A percentile compares a stretch with the other conserved stretches of the same genome.
These are phyloP conservation scores for Monoraphidium neglectum DNA, from an alignment of 139 green algal species.

Conservation along the genomic window DNA sequence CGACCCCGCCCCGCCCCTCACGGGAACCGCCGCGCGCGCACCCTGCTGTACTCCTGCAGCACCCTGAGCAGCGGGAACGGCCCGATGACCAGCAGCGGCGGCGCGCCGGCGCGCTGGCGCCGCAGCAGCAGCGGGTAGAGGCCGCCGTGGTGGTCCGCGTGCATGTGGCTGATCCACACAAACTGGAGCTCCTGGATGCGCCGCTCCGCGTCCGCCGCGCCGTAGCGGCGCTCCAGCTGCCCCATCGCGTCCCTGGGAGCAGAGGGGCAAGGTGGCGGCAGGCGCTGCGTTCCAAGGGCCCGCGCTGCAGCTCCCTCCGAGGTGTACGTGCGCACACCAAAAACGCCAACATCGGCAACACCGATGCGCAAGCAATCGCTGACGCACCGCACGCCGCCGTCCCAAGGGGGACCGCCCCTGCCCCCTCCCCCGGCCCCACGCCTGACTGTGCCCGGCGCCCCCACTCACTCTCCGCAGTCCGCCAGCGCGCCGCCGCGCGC, in stretches of 20 bases:
- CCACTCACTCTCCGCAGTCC: conserved; percentile 83
- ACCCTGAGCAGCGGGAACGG: conserved; percentile 73
- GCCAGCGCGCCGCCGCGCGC: conserved; percentile 61
- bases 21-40: conserved; percentile 58
- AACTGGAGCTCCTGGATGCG: conserved; percentile 32
- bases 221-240: conserved; percentile 83
- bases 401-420: too few relatives aligned
- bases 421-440: too few relatives aligned
- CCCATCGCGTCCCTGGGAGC: conserved; percentile 74
- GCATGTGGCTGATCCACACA: conserved; percentile 96
- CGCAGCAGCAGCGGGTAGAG: conserved; percentile 70
- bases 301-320: too few relatives aligned
- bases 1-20: too few relatives aligned
- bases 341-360: too few relatives aligned
- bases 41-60: conserved; percentile 60
- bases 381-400: too few relatives aligned
- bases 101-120: conserved; percentile 23
- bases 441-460: background rate
- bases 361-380: too few relatives aligned
- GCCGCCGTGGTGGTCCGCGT: conserved; percentile 97
- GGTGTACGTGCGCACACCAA: too few relatives aligned
- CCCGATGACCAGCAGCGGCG: conserved; percentile 83
- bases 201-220: conserved; percentile 36
- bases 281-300: too few relatives aligned
- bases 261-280: too few relatives aligned